Base-by-base conservation (phyloP, 352 stramenopile species). In the Globisporangium iwayamae region DNA sequence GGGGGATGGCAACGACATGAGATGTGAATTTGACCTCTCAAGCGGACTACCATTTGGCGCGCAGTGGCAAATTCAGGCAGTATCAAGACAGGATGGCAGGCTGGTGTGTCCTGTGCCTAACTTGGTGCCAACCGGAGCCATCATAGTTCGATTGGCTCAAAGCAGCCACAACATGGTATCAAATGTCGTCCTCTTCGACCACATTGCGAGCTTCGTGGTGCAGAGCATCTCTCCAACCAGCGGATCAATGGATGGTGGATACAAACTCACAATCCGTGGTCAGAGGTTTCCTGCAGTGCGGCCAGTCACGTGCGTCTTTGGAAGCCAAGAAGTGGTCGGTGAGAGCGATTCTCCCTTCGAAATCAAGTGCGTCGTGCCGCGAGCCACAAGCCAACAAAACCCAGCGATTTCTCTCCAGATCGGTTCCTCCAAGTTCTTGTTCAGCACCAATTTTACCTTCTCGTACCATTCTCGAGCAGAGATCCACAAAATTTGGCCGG, bases 401-500 rank as follows among this genome's bases (percentile, higher is more conserved):
- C 38, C 22, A 3, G 18, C 14, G 1, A 30, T 78, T 16, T 25
- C 22, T 5, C 53, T 78, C 2, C 45, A 53, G 34, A 67, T 78
- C 48, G 71, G 57, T 1, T 16, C 7, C 1, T 62, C 50, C 0
- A 47, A 60, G 16, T 0, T 45, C 10, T 60, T 50, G 14, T 38
- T 58, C 0, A 9, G 61, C 20, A 72, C 63, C 0, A 55, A 56
- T 20, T 16, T 38, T 5, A 53, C 14, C 3, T 71, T 76, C 34
- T 57, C 48, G 16, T 74, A 70, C 41, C 10, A 48, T 11, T 18
- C 54, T 5, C 56, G 59, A 14, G 66, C 76, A 22, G 55, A 16
- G 11, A 56, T 79, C 10, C 62, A 64, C 16, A 43, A 57, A 18
- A 76, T 79, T 41, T 57, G 61, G 4, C 76, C 76, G 7, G 11